Evolutionary conservation across 2,329 filamentous ascomycete species (phyloP), one percentile per base, ranked within the genome.

Genomic region (Colletotrichum zoysiae): DNA sequence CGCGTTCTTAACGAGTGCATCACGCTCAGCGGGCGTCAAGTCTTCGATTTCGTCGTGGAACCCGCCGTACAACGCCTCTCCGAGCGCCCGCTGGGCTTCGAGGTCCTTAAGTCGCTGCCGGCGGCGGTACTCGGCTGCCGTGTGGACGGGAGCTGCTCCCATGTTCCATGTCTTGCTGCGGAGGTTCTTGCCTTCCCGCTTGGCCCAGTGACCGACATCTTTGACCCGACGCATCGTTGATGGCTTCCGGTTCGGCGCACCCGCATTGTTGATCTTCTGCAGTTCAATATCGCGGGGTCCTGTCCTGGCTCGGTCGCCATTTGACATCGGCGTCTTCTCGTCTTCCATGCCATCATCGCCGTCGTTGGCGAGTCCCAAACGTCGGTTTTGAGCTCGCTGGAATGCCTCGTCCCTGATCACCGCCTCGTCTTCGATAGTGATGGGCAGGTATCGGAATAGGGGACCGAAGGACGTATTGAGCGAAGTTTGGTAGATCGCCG

Each of bases 31-130:
- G 0, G 95, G 94, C 1, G 94, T 96, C 60, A 99, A 86, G 79
- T 99, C 96, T 80, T 98, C 95, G 74, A 99, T 91, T 84, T 97
- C 95, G 78, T 98, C 95, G 75, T 95, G 91, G 77, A 95, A 93
- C 5, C 93, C 93, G 30, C 93, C 92, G 80, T 95, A 99, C 2
- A 98, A 86, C 3, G 95, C 92, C 60, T 95, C 91, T 8, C 92
- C 93, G 35, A 95, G 92, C 2, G 89, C 87, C 44, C 84, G 88
- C 81, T 95, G 93, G 0, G 90, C 89, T 80, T 96, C 93, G 2
- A 93, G 81, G 76, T 95, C 92, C 71, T 86, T 86, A 73, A 84
- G 81, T 5, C 85, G 85, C 67, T 86, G 86, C 38, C 84, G 75
- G 26, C 80, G 79, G 33, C 88, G 81, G 76, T 87, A 88, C n/a